These are phyloP conservation scores for Chondrus crispus DNA, from an alignment of 23 red algal species.

Conservation along the genomic window DNA sequence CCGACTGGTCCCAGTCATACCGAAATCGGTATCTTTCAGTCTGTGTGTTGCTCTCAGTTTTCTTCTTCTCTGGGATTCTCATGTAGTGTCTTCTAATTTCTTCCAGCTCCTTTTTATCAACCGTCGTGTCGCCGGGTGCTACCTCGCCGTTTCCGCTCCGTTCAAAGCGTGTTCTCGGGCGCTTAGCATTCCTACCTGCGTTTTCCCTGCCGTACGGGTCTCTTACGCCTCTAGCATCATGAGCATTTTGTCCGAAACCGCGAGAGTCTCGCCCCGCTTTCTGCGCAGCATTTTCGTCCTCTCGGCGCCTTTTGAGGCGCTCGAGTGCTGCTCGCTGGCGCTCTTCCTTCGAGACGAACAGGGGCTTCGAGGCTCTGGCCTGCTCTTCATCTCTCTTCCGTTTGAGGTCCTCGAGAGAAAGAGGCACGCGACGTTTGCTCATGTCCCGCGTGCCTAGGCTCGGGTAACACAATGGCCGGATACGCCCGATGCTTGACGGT, in stretches of 20 bases:
- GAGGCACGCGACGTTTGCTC: neutral
- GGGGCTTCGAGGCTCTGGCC: constrained; percentile 34
- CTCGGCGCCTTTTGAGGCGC: neutral
- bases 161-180: too few species aligned
- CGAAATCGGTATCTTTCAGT: constrained; percentile 61
- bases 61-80: too few species aligned
- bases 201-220: too few species aligned
- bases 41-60: neutral
- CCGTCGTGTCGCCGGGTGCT: too few species aligned
- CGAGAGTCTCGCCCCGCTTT: neutral
- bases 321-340: constrained; percentile 43
- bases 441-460: neutral
- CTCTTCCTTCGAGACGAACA: constrained; percentile 66
- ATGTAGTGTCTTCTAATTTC: too few species aligned
- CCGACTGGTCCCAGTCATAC: constrained; percentile 90
- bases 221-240: too few species aligned
- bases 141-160: too few species aligned
- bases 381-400: constrained; percentile 33
- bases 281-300: neutral
- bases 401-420: constrained; percentile 51
- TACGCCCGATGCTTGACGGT: too few species aligned
- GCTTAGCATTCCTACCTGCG: too few species aligned
- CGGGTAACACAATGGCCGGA: too few species aligned
- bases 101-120: too few species aligned
- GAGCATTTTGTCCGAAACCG: too few species aligned